phyloP scores from a whole-genome alignment of 2,329 filamentous ascomycete species.

The Nothomitra cinnamomea region DNA sequence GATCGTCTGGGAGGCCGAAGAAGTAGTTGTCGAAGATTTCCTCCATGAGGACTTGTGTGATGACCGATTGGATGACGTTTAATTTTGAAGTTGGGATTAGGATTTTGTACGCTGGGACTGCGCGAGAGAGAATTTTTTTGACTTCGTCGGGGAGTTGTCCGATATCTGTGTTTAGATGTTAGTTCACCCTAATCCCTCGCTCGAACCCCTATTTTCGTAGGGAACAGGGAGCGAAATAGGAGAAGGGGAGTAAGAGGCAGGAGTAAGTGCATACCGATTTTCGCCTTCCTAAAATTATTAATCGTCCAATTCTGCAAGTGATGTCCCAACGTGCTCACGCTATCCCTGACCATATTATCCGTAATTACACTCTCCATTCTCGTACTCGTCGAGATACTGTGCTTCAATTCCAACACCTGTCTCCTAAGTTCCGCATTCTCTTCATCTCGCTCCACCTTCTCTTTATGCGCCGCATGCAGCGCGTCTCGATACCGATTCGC shows the following conservation, averaged over 20 bases:
- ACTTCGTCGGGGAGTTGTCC: constrained; percentile 29
- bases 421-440: constrained; percentile 36
- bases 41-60: constrained; percentile 42
- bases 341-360: constrained; percentile 49
- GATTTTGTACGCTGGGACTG: constrained; percentile 20
- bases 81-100: constrained; percentile 37
- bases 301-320: constrained; percentile 61
- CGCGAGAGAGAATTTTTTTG: constrained; percentile 21
- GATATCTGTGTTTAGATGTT: background rate
- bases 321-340: constrained; percentile 44
- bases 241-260: background rate
- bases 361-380: constrained; percentile 41
- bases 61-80: constrained; percentile 43
- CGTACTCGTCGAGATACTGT: constrained; percentile 52
- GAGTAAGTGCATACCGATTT: constrained; percentile 23
- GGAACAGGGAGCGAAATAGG: constrained; percentile 6
- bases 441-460: constrained; percentile 34
- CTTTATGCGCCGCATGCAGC: constrained; percentile 9
- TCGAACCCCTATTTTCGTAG: no score
- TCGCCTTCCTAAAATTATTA: constrained; percentile 47
- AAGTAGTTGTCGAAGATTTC: constrained; percentile 46
- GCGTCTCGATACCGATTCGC: constrained; percentile 1
- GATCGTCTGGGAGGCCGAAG: constrained; percentile 40
- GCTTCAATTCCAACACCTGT: constrained; percentile 52
- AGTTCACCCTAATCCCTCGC: constrained; percentile 12